A percentile compares a stretch with the other conserved stretches of the same genome.
phyloP scores from a whole-genome alignment of 2,329 filamentous ascomycete genomes.

The Colletotrichum salicis region DNA sequence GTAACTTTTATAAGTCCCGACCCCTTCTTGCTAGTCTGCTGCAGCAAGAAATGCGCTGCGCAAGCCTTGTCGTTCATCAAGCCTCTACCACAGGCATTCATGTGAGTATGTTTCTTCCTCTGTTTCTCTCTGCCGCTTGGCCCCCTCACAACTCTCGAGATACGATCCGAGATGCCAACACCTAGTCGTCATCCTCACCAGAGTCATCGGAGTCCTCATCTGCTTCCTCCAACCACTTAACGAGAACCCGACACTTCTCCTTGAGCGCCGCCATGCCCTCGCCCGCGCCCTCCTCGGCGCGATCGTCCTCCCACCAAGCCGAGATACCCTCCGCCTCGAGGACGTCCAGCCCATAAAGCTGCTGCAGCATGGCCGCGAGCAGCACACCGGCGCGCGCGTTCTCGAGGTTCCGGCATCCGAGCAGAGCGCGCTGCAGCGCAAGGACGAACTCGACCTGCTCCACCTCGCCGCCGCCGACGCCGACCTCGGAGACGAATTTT shows the following conservation, averaged over 20 bases:
- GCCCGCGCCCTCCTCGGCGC: constrained; percentile 73
- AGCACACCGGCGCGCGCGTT: constrained; percentile 65
- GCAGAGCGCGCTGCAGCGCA: constrained; percentile 82
- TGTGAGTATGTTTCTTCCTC: background rate
- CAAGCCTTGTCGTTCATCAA: background rate
- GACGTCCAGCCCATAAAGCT: constrained; percentile 85
- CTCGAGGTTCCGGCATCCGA: constrained; percentile 70
- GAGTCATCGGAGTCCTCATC: constrained; percentile 74
- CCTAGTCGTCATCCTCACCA: constrained; percentile 44
- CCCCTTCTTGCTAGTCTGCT: no score
- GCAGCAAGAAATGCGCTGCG: background rate
- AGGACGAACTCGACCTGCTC: constrained; percentile 90
- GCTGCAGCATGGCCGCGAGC: constrained; percentile 82
- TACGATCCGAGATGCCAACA: constrained; percentile 11
- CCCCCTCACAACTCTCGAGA: background rate
- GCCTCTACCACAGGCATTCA: background rate
- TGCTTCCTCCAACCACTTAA: constrained; percentile 86
- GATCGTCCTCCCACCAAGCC: constrained; percentile 85
- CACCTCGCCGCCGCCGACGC: constrained; percentile 70
- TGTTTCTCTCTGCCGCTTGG: background rate
- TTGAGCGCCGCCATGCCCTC: constrained; percentile 77
- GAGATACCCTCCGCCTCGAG: constrained; percentile 90
- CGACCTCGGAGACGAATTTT: constrained; percentile 68
- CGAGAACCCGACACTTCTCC: constrained; percentile 78
- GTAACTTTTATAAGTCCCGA: background rate